Conservation (phyloP, 1,284 basidiomycete species). For the Sphaerobolus stellatus region DNA sequence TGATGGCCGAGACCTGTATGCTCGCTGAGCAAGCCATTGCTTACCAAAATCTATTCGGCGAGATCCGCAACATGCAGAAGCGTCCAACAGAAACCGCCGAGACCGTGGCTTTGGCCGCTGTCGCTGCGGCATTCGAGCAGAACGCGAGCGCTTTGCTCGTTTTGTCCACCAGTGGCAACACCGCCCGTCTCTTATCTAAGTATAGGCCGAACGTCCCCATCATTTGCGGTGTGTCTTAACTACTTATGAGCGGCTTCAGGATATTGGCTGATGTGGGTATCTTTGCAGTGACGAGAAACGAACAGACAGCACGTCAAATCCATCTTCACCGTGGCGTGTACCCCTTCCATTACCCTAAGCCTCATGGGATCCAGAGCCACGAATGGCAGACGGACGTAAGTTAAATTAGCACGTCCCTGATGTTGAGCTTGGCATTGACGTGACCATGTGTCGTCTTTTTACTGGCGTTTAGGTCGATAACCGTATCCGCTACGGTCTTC, state of each 20-base stretch:
- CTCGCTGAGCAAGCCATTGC: slow-evolving; percentile 93
- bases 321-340: slow-evolving; percentile 98
- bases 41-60: slow-evolving; percentile 90
- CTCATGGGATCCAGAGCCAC: slow-evolving; percentile 80
- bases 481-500: slow-evolving; percentile 87
- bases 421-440: background rate
- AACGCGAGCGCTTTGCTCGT: slow-evolving; percentile 93
- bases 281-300: slow-evolving; percentile 84
- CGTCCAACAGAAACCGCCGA: slow-evolving; percentile 91
- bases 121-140: slow-evolving; percentile 93
- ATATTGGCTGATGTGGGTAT: background rate
- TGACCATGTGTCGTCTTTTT: background rate
- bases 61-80: slow-evolving; percentile 74
- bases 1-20: slow-evolving; percentile 98
- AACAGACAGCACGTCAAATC: slow-evolving; percentile 94
- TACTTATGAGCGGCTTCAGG: background rate
- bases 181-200: slow-evolving; percentile 95
- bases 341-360: slow-evolving; percentile 95
- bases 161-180: slow-evolving; percentile 95
- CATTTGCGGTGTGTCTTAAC: slow-evolving; percentile 69
- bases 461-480: slow-evolving; percentile 70
- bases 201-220: slow-evolving; percentile 95
- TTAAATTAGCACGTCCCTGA: slow-evolving; percentile 9
- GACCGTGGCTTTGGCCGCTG: slow-evolving; percentile 91
- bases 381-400: slow-evolving; percentile 98